Evolutionary conservation across 106 monocot species (phyloP).

Genomic region (Dioscorea alata): DNA sequence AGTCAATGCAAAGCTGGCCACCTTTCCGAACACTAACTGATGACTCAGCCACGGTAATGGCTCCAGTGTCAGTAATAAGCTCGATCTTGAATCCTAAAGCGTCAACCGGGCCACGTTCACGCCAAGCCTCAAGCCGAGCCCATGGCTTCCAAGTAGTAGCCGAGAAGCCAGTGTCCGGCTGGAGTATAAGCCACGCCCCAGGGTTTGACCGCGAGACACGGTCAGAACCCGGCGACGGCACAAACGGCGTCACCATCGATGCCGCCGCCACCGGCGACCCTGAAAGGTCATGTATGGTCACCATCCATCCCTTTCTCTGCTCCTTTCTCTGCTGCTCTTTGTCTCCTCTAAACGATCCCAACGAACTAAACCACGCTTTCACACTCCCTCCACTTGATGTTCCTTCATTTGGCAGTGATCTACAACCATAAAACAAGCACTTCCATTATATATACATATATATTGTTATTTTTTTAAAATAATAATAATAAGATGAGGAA

Average conservation of each 20-base stretch:
- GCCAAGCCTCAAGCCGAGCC: constrained; percentile 85
- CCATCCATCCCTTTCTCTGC: constrained; percentile 87
- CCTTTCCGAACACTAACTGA: constrained; percentile 42
- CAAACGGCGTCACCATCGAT: constrained; percentile 87
- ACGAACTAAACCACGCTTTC: constrained; percentile 16
- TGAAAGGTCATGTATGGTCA: constrained; percentile 89
- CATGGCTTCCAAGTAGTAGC: constrained; percentile 63
- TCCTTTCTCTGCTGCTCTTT: constrained; percentile 9
- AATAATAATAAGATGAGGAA: too few relatives aligned
- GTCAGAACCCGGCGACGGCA: constrained; percentile 68
- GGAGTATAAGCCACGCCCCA: constrained; percentile 87
- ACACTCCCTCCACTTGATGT: constrained; percentile 10
- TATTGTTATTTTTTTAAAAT: too few relatives aligned
- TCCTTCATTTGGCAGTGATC: constrained; percentile 17
- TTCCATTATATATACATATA: neutral
- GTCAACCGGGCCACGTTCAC: constrained; percentile 49
- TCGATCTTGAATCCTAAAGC: constrained; percentile 60
- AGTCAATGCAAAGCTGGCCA: constrained; percentile 53
- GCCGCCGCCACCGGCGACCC: constrained; percentile 81
- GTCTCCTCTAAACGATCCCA: constrained; percentile 4
- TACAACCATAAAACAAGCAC: neutral
- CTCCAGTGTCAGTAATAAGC: constrained; percentile 27
- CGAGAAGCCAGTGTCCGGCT: constrained; percentile 15
- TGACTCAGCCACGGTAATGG: constrained; percentile 43
- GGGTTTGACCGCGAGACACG: constrained; percentile 77